These are phyloP conservation scores for Chytriomyces sp. DNA, from an alignment of 192 early-diverging fungal species.

Conservation along the genomic window DNA sequence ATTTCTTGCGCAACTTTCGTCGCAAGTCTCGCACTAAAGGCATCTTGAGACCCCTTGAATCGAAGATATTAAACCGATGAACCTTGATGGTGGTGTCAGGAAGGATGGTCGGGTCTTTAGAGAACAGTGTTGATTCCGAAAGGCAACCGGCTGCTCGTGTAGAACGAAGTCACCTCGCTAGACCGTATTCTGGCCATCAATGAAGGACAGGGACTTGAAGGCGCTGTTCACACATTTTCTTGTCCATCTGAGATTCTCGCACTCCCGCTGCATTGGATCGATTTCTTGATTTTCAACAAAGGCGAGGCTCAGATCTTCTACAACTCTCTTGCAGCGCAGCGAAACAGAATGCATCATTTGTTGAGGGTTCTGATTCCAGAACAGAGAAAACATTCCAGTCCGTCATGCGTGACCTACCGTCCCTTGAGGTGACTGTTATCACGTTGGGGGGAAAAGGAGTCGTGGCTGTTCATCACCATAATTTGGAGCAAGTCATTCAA, in stretches of 20 bases:
- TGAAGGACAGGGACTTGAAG: constrained; percentile 55
- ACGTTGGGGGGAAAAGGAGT: constrained; percentile 73
- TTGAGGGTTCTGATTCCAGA: not conserved
- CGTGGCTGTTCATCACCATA: constrained; percentile 46
- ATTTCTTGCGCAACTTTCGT: too few species aligned
- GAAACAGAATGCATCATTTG: too few species aligned
- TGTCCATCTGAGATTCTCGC: constrained; percentile 54
- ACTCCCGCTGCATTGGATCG: constrained; percentile 52
- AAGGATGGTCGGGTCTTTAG: too few species aligned
- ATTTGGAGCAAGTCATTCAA: not conserved
- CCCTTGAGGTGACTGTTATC: constrained; percentile 60
- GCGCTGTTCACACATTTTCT: constrained; percentile 83
- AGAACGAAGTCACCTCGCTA: constrained; percentile 77
- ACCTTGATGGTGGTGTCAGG: too few species aligned
- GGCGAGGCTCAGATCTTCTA: constrained; percentile 63
- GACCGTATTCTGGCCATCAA: constrained; percentile 27
- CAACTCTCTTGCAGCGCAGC: constrained; percentile 38
- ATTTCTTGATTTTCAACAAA: constrained; percentile 82
- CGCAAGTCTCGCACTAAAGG: too few species aligned
- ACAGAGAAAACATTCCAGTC: not conserved
- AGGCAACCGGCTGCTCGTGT: constrained; percentile 80
- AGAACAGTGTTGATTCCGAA: too few species aligned
- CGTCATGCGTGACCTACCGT: constrained; percentile 27
- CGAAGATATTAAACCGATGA: too few species aligned
- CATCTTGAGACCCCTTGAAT: too few species aligned